Evolutionary conservation across 495 filamentous ascomycete species (phyloP).

Genomic region (Lasiosphaeris hirsuta): DNA sequence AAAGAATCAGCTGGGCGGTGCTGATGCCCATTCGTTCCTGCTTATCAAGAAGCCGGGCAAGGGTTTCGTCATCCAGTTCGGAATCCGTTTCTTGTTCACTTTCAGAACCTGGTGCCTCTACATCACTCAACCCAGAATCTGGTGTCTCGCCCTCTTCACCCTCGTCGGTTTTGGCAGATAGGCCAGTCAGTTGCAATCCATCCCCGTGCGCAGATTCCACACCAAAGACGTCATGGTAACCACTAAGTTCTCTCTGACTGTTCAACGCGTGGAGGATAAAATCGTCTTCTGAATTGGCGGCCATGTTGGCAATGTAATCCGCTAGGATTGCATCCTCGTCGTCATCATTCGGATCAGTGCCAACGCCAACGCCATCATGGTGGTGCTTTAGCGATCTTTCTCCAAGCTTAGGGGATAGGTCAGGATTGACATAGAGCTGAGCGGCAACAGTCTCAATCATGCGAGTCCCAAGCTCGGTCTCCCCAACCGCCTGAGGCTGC

Average conservation of each 20-base stretch:
- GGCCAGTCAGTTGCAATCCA: background rate
- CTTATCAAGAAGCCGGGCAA: slow-evolving; percentile 59
- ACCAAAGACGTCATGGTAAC: slow-evolving; percentile 31
- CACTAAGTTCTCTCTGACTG: slow-evolving; percentile 47
- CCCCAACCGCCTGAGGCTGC: background rate
- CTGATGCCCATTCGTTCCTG: slow-evolving; percentile 65
- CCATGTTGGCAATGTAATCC: slow-evolving; percentile 78
- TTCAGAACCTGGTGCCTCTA: slow-evolving; percentile 27
- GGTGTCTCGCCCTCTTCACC: background rate
- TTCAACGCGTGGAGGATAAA: slow-evolving; percentile 26
- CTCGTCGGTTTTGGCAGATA: background rate
- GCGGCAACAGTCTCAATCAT: background rate
- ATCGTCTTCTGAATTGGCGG: slow-evolving; percentile 37
- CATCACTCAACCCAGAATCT: slow-evolving; percentile 16
- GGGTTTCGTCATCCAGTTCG: slow-evolving; percentile 51
- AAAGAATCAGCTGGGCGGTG: slow-evolving; percentile 55
- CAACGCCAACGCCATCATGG: too few relatives aligned
- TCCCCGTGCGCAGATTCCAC: slow-evolving; percentile 16
- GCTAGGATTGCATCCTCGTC: slow-evolving; percentile 58
- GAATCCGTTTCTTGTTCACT: slow-evolving; percentile 33
- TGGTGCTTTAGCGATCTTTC: too few relatives aligned
- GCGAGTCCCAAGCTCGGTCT: background rate
- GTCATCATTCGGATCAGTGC: slow-evolving; percentile 11
- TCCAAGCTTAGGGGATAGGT: background rate
- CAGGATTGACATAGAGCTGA: background rate